Evolutionary conservation across 306 rosid genomes (phyloP).

Genomic region (Vigna reflexopilosa): DNA sequence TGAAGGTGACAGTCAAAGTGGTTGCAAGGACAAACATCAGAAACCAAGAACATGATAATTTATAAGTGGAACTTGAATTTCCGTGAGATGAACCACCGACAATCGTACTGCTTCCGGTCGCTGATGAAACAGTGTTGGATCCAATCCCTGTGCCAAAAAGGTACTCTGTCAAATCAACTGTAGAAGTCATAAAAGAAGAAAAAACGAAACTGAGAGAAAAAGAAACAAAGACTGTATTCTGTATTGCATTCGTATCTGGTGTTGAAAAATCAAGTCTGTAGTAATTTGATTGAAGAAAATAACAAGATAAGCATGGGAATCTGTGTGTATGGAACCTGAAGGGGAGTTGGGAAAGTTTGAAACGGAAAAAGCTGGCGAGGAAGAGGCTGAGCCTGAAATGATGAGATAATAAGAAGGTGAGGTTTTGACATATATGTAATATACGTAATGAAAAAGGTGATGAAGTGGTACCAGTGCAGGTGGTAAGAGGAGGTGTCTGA

Average conservation of each 20-base stretch:
- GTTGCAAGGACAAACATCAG: conserved; percentile 39
- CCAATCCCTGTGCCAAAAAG: conserved; percentile 45
- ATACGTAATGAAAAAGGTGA: neutral
- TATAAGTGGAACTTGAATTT: conserved; percentile 44
- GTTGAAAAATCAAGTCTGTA: too few species aligned
- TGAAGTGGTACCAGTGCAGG: conserved; percentile 50
- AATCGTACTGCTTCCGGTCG: conserved; percentile 32
- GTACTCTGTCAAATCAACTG: neutral
- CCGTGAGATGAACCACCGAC: conserved; percentile 38
- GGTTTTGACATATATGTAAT: neutral
- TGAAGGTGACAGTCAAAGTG: conserved; percentile 39
- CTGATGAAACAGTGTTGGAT: conserved; percentile 42
- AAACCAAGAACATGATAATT: conserved; percentile 45
- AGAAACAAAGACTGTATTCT: neutral
- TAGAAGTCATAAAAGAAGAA: neutral
- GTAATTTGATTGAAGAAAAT: too few species aligned
- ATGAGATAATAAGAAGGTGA: conserved; percentile 11
- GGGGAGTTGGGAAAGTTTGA: conserved; percentile 49
- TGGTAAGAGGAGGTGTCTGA: conserved; percentile 63
- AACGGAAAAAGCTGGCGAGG: conserved; percentile 42
- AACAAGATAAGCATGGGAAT: neutral
- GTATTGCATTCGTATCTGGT: too few species aligned
- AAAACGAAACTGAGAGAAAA: neutral
- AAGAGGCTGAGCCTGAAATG: conserved; percentile 44
- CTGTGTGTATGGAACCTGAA: conserved; percentile 48